These are phyloP conservation scores for Colletotrichum tanaceti DNA, from an alignment of 2,329 filamentous ascomycete genomes.

Conservation along the genomic window DNA sequence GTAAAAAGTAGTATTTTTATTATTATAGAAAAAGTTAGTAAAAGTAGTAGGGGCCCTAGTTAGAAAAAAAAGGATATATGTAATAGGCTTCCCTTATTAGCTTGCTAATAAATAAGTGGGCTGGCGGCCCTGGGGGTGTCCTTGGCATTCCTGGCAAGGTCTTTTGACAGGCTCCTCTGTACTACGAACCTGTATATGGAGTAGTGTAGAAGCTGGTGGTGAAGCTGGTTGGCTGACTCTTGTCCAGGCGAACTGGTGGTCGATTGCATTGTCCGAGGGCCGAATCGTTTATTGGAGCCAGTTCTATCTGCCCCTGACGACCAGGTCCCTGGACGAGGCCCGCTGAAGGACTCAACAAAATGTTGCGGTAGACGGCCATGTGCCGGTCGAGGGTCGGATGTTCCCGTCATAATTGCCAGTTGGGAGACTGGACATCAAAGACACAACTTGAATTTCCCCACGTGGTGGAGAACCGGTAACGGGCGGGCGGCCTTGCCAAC, in stretches of 20 bases:
- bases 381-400: background rate
- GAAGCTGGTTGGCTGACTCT: slow-evolving; percentile 18
- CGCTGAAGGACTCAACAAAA: slow-evolving; percentile 34
- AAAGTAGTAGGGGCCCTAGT: too few relatives aligned
- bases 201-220: slow-evolving; percentile 6
- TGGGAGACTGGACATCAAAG: background rate
- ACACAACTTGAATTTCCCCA: background rate
- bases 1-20: too few relatives aligned
- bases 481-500: background rate
- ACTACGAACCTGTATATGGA: too few relatives aligned
- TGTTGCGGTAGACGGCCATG: slow-evolving; percentile 1
- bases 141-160: too few relatives aligned
- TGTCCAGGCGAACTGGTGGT: slow-evolving; percentile 15
- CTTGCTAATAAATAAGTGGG: too few relatives aligned
- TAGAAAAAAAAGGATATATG: too few relatives aligned
- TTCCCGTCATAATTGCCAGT: background rate
- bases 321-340: slow-evolving; percentile 21
- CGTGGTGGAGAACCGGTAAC: slow-evolving; percentile 1
- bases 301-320: background rate
- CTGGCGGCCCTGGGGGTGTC: too few relatives aligned
- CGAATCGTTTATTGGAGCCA: slow-evolving; percentile 2
- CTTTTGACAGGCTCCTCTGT: too few relatives aligned
- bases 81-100: too few relatives aligned
- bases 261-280: slow-evolving; percentile 5
- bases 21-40: too few relatives aligned